These are phyloP conservation scores for Acacia confusa DNA, from an alignment of 306 rosid genomes.

Conservation along the genomic window DNA sequence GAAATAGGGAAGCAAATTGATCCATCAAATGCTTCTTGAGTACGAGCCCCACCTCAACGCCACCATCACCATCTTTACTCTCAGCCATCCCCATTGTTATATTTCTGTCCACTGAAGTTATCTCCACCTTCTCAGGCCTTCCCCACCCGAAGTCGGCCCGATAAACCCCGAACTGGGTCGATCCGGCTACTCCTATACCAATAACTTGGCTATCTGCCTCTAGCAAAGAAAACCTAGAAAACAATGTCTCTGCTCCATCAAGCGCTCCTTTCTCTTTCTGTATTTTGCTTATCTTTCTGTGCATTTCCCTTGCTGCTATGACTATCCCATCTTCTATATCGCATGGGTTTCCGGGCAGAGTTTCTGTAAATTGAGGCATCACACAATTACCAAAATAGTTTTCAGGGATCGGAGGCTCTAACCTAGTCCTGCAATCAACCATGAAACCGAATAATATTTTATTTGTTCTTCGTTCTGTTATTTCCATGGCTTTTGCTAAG, in stretches of 20 bases:
- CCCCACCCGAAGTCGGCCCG: constrained; percentile 46
- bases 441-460: not conserved
- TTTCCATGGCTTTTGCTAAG: not conserved
- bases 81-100: constrained; percentile 24
- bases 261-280: not conserved
- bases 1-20: not conserved
- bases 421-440: not conserved
- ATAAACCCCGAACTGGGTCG: constrained; percentile 39
- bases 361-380: not conserved
- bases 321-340: not conserved
- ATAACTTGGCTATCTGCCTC: not conserved
- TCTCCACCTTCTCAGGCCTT: constrained; percentile 41
- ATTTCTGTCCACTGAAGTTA: not conserved
- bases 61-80: constrained; percentile 18
- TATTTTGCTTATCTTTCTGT: not conserved
- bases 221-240: not conserved
- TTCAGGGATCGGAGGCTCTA: not conserved
- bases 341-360: not conserved
- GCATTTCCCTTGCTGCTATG: not conserved
- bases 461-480: not conserved
- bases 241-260: not conserved
- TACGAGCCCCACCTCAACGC: not conserved
- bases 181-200: constrained; percentile 35
- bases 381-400: not conserved
- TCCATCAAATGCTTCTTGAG: not conserved